Percentiles rank a stretch among this genome's conserved stretches.
phyloP scores from a whole-genome alignment of 805 yeast genomes.

The Suhomyces emberorum region DNA sequence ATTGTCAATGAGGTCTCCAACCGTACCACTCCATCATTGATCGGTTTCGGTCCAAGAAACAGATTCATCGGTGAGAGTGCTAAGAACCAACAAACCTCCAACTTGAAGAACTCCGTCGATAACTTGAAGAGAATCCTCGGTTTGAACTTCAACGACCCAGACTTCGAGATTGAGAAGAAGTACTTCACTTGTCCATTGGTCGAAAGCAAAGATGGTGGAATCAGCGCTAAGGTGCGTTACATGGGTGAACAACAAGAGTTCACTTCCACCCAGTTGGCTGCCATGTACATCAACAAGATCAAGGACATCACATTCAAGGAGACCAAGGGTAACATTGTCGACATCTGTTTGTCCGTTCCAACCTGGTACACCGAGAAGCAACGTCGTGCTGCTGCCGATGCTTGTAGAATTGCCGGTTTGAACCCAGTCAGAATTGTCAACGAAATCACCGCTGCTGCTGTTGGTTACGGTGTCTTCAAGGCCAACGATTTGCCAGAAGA shows the following conservation, averaged over 20 bases:
- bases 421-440: conserved; percentile 98
- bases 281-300: conserved; percentile 91
- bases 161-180: conserved; percentile 68
- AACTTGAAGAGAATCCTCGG: conserved; percentile 93
- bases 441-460: conserved; percentile 98
- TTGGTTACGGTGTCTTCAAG: conserved; percentile 98
- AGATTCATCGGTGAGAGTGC: conserved; percentile 95
- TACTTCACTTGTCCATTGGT: conserved; percentile 71
- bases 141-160: conserved; percentile 69
- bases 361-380: conserved; percentile 96
- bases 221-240: conserved; percentile 84
- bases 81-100: conserved; percentile 93
- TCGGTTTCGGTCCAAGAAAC: conserved; percentile 87
- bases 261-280: conserved; percentile 86
- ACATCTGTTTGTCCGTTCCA: conserved; percentile 93
- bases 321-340: conserved; percentile 76
- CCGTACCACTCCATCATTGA: conserved; percentile 88
- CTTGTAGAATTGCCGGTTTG: conserved; percentile 92
- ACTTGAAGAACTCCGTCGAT: conserved; percentile 93
- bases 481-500: conserved; percentile 89
- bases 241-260: conserved; percentile 75
- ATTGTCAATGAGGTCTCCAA: conserved; percentile 98
- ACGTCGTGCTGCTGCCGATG: conserved; percentile 94
- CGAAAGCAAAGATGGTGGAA: conserved; percentile 65
- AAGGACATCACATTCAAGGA: conserved; percentile 77